A percentile compares a stretch with the other conserved stretches of the same genome.
phyloP scores from a whole-genome alignment of 192 early-diverging fungal genomes.

The Coemansia pectinata region DNA sequence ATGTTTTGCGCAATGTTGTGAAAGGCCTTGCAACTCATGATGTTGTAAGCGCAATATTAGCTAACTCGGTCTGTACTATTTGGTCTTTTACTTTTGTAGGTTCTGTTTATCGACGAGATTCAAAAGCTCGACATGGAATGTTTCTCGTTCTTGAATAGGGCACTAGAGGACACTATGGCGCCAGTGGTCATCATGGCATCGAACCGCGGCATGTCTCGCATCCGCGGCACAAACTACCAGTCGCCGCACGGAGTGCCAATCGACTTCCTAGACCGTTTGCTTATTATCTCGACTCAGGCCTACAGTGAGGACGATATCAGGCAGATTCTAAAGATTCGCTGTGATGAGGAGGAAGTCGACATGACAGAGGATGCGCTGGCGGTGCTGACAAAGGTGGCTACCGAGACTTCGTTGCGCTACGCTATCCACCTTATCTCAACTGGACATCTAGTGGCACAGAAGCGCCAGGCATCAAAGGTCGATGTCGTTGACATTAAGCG shows the following conservation, averaged over 20 bases:
- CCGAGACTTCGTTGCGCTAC: conserved; percentile 91
- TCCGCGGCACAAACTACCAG: conserved; percentile 95
- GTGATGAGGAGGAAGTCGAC: conserved; percentile 92
- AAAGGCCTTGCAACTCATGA: conserved; percentile 17
- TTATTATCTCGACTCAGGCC: conserved; percentile 91
- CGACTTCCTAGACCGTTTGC: conserved; percentile 91
- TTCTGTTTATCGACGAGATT: conserved; percentile 98
- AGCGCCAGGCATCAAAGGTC: conserved; percentile 82
- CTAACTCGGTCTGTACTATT: not conserved
- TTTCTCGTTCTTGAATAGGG: conserved; percentile 97
- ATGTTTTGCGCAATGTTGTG: not conserved
- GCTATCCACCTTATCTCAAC: conserved; percentile 98
- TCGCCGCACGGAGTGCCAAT: conserved; percentile 97
- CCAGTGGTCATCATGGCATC: conserved; percentile 99
- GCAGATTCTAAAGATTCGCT: conserved; percentile 87
- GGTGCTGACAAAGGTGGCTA: conserved; percentile 85
- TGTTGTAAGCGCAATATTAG: not conserved
- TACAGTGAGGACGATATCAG: conserved; percentile 85
- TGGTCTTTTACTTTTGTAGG: conserved; percentile 10
- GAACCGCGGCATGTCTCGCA: conserved; percentile 93
- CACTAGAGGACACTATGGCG: conserved; percentile 94
- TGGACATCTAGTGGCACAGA: conserved; percentile 84
- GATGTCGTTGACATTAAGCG: conserved; percentile 94
- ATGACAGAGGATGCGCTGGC: conserved; percentile 85
- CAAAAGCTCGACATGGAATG: conserved; percentile 99